Evolutionary conservation across 2,329 filamentous ascomycete genomes (phyloP).

Genomic region (Macrophomina phaseolina): DNA sequence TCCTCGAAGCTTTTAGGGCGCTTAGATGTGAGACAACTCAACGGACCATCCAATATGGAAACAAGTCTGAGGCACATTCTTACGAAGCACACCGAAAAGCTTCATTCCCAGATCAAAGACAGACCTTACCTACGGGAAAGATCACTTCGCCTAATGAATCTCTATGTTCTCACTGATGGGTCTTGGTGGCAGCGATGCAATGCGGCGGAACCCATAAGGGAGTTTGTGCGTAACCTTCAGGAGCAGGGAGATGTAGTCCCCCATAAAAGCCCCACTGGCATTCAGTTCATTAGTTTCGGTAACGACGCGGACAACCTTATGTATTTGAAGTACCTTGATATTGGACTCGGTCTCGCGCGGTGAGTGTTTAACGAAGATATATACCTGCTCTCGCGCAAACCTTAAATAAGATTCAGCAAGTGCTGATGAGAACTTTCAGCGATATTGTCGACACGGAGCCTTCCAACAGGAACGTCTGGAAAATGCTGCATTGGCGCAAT

Average conservation of each 20-base stretch:
- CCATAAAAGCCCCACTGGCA: not conserved
- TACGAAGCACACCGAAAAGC: not conserved
- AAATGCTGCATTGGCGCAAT: conserved; percentile 25
- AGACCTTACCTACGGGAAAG: too few relatives aligned
- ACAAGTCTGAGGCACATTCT: too few relatives aligned
- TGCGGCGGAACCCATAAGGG: not conserved
- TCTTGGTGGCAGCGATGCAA: not conserved
- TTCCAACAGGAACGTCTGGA: conserved; percentile 12
- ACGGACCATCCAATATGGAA: too few relatives aligned
- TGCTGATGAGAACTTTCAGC: not conserved
- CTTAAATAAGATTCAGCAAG: not conserved
- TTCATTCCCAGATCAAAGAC: too few relatives aligned
- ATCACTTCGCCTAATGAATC: not conserved
- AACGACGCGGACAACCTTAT: not conserved
- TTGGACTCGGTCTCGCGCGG: not conserved
- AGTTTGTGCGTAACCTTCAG: not conserved
- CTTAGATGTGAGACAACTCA: too few relatives aligned
- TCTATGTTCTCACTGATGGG: not conserved
- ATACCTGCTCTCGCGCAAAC: not conserved
- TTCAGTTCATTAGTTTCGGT: not conserved
- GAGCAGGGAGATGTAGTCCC: not conserved
- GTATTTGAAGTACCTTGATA: conserved; percentile 27
- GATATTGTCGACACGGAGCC: conserved; percentile 25
- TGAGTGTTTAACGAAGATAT: not conserved
- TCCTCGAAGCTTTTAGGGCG: too few relatives aligned